Base-by-base conservation (phyloP, 495 filamentous ascomycete genomes). In the Tuber calosporum region DNA sequence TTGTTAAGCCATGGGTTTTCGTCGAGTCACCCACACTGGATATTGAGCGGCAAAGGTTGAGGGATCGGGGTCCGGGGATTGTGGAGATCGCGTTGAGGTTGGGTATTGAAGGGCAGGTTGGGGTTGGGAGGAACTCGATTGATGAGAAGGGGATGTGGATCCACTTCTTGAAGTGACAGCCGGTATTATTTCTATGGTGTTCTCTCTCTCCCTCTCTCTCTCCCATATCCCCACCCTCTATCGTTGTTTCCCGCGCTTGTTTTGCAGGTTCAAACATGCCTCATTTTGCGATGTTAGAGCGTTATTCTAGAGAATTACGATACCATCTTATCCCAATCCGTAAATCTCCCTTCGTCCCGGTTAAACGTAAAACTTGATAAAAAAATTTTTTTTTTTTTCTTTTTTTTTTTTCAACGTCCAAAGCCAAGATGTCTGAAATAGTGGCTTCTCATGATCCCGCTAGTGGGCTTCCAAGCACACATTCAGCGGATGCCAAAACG, bases 1-100 rank as follows among this genome's bases (percentile, higher is more conserved):
- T 81, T 30, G 69, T 75, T 36, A 75, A 72, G 68, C 79, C 82
- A 38, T 79, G 73, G 75, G 70, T 83, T 20, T 76, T 82, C 71
- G 71, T 83, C 6, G 78, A 81, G 70, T 67, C 72, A 19, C 72
- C 82, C 19, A 72, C 68, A 38, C 40, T 79, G 17, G 79, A 80
- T 19, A 76, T 75, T 9, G 79, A 80, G 76, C 76, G 69, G 48
- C 71, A 73, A 70, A 73, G 72, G 30, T 58, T 82, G 37, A 34
- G 13, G 40, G 77, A 78, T 68, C 77, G 74, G 45, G 81, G 80
- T 0, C 74, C 78, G 22, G 74, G 79, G 40, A 73, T 82, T 66
- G 73, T 79, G 20, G 81, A 83, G 75, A 71, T 81, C 67, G 79
- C 79, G n/a, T 43, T 81, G 74, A 81, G 79, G 48, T 26, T 81